Percentiles rank a stretch among this genome's conserved stretches.
phyloP scores from a whole-genome alignment of 768 basidiomycete genomes.

The Boletus insuetus region DNA sequence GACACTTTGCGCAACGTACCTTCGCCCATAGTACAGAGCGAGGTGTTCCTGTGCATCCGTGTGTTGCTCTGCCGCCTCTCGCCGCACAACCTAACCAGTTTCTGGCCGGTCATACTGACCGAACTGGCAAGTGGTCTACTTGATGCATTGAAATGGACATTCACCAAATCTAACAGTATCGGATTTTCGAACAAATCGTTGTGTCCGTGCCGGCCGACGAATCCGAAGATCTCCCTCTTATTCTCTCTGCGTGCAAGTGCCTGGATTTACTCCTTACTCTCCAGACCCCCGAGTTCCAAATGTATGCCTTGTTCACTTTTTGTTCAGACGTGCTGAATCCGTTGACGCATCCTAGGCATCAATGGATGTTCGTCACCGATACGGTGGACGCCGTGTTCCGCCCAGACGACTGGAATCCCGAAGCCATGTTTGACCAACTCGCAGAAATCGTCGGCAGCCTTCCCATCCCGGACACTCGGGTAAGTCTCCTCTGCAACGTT shows the following conservation, averaged over 20 bases:
- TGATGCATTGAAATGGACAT: neutral
- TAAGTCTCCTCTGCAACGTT: conserved; percentile 3
- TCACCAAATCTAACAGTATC: conserved; percentile 54
- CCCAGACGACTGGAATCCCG: conserved; percentile 78
- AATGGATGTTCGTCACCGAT: conserved; percentile 99
- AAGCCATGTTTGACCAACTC: conserved; percentile 88
- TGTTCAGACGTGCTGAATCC: neutral
- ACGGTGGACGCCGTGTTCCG: conserved; percentile 93
- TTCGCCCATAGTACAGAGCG: conserved; percentile 84
- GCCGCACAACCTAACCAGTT: conserved; percentile 86
- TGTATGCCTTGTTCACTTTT: conserved; percentile 46
- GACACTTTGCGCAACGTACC: conserved; percentile 82
- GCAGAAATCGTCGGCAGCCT: conserved; percentile 78
- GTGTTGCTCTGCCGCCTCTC: conserved; percentile 89
- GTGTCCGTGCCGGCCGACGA: conserved; percentile 70
- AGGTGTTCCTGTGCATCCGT: conserved; percentile 92
- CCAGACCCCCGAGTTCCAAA: conserved; percentile 97
- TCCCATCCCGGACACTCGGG: conserved; percentile 43
- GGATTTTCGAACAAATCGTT: conserved; percentile 84
- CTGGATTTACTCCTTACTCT: conserved; percentile 88
- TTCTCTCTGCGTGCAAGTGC: conserved; percentile 91
- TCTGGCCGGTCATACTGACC: conserved; percentile 94
- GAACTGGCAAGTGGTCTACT: conserved; percentile 63
- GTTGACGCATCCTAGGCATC: conserved; percentile 54
- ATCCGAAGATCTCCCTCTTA: conserved; percentile 78